Evolutionary conservation across 2,329 filamentous ascomycete species (phyloP).

Genomic region (Emericellopsis atlantica): DNA sequence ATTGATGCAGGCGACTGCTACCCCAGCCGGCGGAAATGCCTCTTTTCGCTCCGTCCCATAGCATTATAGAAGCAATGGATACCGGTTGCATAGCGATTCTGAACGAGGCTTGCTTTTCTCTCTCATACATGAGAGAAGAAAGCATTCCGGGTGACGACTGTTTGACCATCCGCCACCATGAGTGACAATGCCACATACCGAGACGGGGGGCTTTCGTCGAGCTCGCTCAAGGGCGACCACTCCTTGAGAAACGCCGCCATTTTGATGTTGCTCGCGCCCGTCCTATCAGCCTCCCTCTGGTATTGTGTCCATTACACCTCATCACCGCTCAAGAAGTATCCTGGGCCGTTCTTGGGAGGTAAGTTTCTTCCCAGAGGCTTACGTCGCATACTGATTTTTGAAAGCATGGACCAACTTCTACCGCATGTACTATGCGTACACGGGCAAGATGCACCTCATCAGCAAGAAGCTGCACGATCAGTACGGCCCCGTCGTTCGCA

Average conservation of each 20-base stretch:
- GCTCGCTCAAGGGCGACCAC: background rate
- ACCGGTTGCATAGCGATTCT: too few relatives aligned
- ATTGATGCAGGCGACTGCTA: too few relatives aligned
- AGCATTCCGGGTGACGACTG: too few relatives aligned
- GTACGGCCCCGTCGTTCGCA: constrained; percentile 25
- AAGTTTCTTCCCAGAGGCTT: background rate
- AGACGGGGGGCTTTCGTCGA: background rate
- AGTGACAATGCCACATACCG: background rate
- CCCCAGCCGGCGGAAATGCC: too few relatives aligned
- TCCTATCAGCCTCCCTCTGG: background rate
- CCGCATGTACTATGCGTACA: constrained; percentile 1
- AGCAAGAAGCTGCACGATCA: constrained; percentile 13
- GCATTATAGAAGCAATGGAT: too few relatives aligned
- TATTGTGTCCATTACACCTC: constrained; percentile 4
- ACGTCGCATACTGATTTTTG: background rate
- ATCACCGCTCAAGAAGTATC: constrained; percentile 7
- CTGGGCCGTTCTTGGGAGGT: constrained; percentile 7
- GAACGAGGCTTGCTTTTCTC: too few relatives aligned
- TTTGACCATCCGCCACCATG: background rate
- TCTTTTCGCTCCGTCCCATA: too few relatives aligned
- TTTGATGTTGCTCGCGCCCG: background rate
- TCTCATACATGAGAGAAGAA: too few relatives aligned
- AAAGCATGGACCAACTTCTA: constrained; percentile 1
- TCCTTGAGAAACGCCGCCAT: background rate
- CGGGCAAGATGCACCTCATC: background rate